These are phyloP conservation scores for Quercus gilva DNA, from an alignment of 306 rosid species.

Conservation along the genomic window DNA sequence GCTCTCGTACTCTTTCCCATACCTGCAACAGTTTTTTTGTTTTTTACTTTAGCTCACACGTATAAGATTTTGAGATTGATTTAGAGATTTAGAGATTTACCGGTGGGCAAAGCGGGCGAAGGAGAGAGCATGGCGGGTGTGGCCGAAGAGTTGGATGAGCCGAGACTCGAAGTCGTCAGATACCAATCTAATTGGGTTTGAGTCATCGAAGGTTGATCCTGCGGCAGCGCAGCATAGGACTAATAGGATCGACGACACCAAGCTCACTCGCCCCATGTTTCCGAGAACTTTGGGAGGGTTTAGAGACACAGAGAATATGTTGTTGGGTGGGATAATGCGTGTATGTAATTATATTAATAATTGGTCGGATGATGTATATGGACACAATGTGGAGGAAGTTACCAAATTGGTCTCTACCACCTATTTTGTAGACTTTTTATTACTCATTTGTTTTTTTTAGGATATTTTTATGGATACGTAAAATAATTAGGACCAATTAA, in stretches of 20 bases:
- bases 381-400: no score
- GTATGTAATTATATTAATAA: no score
- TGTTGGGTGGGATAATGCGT: no score
- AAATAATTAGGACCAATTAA: no score
- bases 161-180: conserved; percentile 54
- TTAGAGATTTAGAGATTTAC: neutral
- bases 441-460: no score
- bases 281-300: neutral
- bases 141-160: conserved; percentile 58
- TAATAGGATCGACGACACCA: conserved; percentile 28
- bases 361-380: no score
- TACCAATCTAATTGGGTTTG: conserved; percentile 66
- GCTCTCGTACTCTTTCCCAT: conserved; percentile 63
- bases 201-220: conserved; percentile 58
- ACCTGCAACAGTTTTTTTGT: conserved; percentile 16
- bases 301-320: no score
- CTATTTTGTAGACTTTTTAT: no score
- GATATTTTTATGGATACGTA: no score
- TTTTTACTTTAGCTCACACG: neutral
- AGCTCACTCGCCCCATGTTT: conserved; percentile 51
- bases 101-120: conserved; percentile 80
- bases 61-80: neutral
- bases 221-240: conserved; percentile 41
- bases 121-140: conserved; percentile 44
- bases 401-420: no score